These are phyloP conservation scores for Bremia lactucae DNA, from an alignment of 352 stramenopile species.

Conservation along the genomic window DNA sequence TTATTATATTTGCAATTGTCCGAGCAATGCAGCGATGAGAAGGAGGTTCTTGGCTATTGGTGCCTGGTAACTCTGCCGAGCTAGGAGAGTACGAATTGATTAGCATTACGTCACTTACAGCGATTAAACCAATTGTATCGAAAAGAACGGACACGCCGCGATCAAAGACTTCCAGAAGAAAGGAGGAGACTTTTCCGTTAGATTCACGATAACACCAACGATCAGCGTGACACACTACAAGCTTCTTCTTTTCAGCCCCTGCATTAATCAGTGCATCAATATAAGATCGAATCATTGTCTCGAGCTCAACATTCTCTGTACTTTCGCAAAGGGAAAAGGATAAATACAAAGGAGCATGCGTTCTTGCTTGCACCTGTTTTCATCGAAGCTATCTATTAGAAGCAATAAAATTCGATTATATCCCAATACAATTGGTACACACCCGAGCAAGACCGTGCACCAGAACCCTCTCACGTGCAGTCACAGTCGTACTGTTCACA, in stretches of 20 bases:
- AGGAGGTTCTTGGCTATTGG: constrained; percentile 19
- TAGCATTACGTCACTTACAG: constrained; percentile 40
- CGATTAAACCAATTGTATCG: constrained; percentile 47
- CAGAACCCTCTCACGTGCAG: constrained; percentile 20
- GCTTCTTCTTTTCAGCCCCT: constrained; percentile 29
- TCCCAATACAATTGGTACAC: constrained; percentile 1
- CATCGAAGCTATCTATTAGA: too few relatives aligned
- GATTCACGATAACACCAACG: constrained; percentile 32
- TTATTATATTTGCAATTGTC: constrained; percentile 27
- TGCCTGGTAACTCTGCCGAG: background rate
- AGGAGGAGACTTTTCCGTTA: constrained; percentile 6
- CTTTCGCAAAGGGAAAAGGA: constrained; percentile 36
- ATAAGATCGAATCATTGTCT: constrained; percentile 24
- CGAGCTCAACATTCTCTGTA: background rate
- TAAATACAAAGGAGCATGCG: constrained; percentile 47
- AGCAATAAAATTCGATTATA: too few relatives aligned
- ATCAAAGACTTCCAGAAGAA: constrained; percentile 31
- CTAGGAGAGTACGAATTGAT: constrained; percentile 22
- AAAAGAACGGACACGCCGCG: constrained; percentile 46
- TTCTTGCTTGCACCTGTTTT: constrained; percentile 38
- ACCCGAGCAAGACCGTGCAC: constrained; percentile 25
- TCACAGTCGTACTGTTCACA: constrained; percentile 1
- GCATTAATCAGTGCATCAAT: constrained; percentile 22
- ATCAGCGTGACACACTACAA: constrained; percentile 67
- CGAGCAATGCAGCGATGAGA: constrained; percentile 30